These are phyloP conservation scores for Pelargonium citronellum DNA, from an alignment of 441 rosid genomes.

Conservation along the genomic window DNA sequence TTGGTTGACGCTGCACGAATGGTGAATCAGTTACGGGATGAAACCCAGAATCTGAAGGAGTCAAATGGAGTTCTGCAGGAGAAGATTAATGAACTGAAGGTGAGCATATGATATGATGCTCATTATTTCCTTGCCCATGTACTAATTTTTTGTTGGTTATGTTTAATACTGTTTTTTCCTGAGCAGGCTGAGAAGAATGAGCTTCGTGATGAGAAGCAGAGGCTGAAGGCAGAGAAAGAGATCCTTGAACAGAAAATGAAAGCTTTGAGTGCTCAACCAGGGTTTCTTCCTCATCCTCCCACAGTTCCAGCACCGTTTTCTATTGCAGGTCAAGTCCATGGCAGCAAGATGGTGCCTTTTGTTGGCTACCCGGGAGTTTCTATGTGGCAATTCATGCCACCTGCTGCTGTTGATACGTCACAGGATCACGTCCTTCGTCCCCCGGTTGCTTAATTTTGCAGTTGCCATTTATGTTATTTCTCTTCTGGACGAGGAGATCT, in stretches of 20 bases:
- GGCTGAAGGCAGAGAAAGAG: constrained; percentile 89
- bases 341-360: constrained; percentile 89
- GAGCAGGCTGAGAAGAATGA: constrained; percentile 87
- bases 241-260: constrained; percentile 76
- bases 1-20: constrained; percentile 78
- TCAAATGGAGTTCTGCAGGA: constrained; percentile 79
- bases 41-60: constrained; percentile 85
- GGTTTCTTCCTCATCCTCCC: constrained; percentile 66
- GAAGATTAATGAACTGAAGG: constrained; percentile 91
- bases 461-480: constrained; percentile 30
- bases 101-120: constrained; percentile 7
- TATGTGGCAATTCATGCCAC: constrained; percentile 99
- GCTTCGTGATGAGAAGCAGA: constrained; percentile 94
- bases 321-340: constrained; percentile 73
- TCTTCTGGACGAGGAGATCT: not conserved
- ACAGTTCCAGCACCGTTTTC: constrained; percentile 75
- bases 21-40: constrained; percentile 81
- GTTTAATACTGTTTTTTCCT: not conserved
- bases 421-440: constrained; percentile 98
- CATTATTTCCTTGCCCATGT: not conserved
- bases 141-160: not conserved
- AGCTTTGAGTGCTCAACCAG: constrained; percentile 58
- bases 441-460: constrained; percentile 76
- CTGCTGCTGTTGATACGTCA: constrained; percentile 96
- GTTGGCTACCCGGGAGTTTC: constrained; percentile 93